Base-by-base conservation (phyloP, 345 rosid species). In the Geranium rotundifolium region DNA sequence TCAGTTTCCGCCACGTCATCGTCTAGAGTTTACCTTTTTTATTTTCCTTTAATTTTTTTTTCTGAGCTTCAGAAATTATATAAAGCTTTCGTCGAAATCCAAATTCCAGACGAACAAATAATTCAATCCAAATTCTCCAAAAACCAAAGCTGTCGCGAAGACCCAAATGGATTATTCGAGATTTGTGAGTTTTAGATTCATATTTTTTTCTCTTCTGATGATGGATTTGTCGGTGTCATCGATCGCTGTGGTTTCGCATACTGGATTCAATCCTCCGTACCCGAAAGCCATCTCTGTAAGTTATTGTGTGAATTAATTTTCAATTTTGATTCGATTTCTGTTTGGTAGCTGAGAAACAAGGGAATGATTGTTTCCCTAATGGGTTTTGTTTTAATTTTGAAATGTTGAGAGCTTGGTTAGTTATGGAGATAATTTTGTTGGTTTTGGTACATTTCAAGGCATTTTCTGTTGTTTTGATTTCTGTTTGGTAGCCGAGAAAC, bases 251-350 rank as follows among this genome's bases (percentile, higher is more conserved):
- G 58, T 75, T 60, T 75, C 87, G 19, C 17, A 84, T 34, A 79
- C 81, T 29, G 76, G 76, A 6, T 61, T 77, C 65, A 69, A 68
- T 65, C 69, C 73, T 31, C 71, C 76, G 17, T 72, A 71, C 72
- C 93, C 98, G 18, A 87, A 87, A 75, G 89, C 95, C 54, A 84
- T 92, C 64, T 79, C 84, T 19, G 98, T 92, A 65, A 74, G 85
- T 67, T 56, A 18, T 49, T 6, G 17, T 56, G 4, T 9, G 12
- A 17, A 50, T 58, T 20, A 7, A 46, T 46, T 7, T 46, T 14
- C 15, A 9, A 9, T 7, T 46, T 46, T 46, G 52, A 9, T 46
- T 46, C 52, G 12, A 14, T 12, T 46, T 46, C 15, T 46, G 52
- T 46, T 9, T 46, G 52, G 52, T 46, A 12, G 52, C 13, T 46